A percentile compares a stretch with the other conserved stretches of the same genome.
Conservation (phyloP, 352 stramenopile genomes). For the Globisporangium uncinulatum region DNA sequence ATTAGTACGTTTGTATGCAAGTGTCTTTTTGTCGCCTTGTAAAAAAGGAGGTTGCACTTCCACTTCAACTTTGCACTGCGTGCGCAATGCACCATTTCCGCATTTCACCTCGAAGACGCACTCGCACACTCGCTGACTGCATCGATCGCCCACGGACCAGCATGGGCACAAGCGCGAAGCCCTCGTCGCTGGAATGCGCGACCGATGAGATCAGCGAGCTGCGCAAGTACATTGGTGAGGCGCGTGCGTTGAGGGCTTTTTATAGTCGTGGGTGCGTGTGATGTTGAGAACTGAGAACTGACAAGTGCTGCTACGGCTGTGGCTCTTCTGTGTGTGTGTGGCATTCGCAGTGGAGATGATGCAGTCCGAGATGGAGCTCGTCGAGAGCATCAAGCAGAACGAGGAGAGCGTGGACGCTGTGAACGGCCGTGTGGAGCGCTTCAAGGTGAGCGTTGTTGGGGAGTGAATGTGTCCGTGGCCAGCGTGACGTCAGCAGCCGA, state of each 20-base stretch:
- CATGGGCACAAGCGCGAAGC: background rate
- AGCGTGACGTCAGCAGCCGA: background rate
- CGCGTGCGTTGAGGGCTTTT: background rate
- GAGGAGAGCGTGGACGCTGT: constrained; percentile 42
- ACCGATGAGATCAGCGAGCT: constrained; percentile 53
- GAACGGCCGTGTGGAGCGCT: constrained; percentile 39
- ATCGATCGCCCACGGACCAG: background rate
- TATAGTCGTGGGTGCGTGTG: too few species aligned
- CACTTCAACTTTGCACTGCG: background rate
- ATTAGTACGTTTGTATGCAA: constrained; percentile 1
- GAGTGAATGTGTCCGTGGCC: background rate
- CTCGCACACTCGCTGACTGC: too few species aligned
- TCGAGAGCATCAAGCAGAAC: constrained; percentile 63
- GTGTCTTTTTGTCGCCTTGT: background rate
- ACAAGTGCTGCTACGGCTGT: too few species aligned
- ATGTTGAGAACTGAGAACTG: too few species aligned
- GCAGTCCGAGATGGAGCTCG: constrained; percentile 64
- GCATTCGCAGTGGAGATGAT: constrained; percentile 61
- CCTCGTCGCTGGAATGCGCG: background rate
- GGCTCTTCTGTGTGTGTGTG: background rate
- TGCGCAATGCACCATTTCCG: background rate
- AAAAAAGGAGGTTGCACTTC: constrained; percentile 1
- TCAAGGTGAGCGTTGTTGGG: constrained; percentile 30
- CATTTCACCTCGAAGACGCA: too few species aligned
- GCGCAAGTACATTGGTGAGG: constrained; percentile 57